Percentiles rank a stretch among this genome's conserved stretches.
Evolutionary conservation across 75 land plant genomes (phyloP).

Genomic region (Sequoia sempervirens): DNA sequence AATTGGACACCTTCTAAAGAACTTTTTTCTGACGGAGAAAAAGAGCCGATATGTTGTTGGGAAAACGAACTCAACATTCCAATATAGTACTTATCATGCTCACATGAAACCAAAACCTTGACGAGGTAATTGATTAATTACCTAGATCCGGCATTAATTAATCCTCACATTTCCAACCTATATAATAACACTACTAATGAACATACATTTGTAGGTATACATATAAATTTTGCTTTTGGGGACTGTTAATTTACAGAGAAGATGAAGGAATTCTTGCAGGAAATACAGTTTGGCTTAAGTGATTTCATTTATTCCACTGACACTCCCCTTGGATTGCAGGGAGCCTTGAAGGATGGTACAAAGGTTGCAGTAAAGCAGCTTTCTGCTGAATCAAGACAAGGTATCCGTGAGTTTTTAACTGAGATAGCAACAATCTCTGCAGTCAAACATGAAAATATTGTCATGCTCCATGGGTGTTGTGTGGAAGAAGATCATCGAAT

Average conservation of each 20-base stretch:
- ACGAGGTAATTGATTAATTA: background rate
- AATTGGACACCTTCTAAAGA: background rate
- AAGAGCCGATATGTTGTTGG: background rate
- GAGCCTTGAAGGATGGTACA: constrained; percentile 29
- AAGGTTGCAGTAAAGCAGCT: constrained; percentile 46
- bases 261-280: background rate
- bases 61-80: background rate
- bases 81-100: background rate
- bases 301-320: background rate
- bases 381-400: constrained; percentile 36
- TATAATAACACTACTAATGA: background rate
- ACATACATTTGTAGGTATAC: background rate
- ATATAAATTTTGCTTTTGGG: background rate
- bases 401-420: constrained; percentile 38
- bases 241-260: background rate
- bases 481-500: constrained; percentile 48
- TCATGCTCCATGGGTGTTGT: constrained; percentile 49
- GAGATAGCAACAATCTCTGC: constrained; percentile 42
- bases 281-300: background rate
- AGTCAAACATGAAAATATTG: constrained; percentile 40
- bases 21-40: background rate
- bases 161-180: background rate
- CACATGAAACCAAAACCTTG: background rate
- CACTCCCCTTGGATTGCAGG: constrained; percentile 15
- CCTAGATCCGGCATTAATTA: background rate